These are phyloP conservation scores for Gymnopus androsaceus DNA, from an alignment of 1,284 basidiomycete genomes.

Conservation along the genomic window DNA sequence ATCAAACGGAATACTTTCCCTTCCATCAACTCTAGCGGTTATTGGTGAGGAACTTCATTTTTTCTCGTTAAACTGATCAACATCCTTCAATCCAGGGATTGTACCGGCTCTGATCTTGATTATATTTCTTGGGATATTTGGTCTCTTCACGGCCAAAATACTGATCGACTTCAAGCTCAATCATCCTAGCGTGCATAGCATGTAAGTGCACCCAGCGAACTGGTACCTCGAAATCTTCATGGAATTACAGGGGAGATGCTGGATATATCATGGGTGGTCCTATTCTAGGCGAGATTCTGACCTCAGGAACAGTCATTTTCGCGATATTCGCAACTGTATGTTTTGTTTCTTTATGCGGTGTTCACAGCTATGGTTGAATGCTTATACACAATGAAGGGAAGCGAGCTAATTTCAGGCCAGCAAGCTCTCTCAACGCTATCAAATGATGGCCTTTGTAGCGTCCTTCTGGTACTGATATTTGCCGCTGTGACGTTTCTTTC, in stretches of 20 bases:
- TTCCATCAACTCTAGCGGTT: slow-evolving; percentile 54
- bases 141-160: slow-evolving; percentile 52
- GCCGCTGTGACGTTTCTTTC: slow-evolving; percentile 43
- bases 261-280: slow-evolving; percentile 54
- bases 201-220: slow-evolving; percentile 35
- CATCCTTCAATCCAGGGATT: slow-evolving; percentile 38
- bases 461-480: slow-evolving; percentile 47
- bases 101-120: slow-evolving; percentile 56
- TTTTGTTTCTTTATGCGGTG: slow-evolving; percentile 1
- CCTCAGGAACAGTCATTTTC: slow-evolving; percentile 52
- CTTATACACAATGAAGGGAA: slow-evolving; percentile 41
- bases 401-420: slow-evolving; percentile 51
- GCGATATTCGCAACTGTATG: slow-evolving; percentile 47
- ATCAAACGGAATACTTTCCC: slow-evolving; percentile 58
- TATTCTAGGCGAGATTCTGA: slow-evolving; percentile 48
- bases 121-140: slow-evolving; percentile 57
- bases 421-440: slow-evolving; percentile 51
- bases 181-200: slow-evolving; percentile 57
- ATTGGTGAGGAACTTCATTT: slow-evolving; percentile 39
- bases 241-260: slow-evolving; percentile 45
- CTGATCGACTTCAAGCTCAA: slow-evolving; percentile 60
- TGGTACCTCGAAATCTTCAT: not conserved
- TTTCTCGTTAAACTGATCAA: not conserved
- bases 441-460: slow-evolving; percentile 47
- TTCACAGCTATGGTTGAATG: not conserved